Conservation (phyloP, 768 basidiomycete genomes). For the Termitomyces sp. region DNA sequence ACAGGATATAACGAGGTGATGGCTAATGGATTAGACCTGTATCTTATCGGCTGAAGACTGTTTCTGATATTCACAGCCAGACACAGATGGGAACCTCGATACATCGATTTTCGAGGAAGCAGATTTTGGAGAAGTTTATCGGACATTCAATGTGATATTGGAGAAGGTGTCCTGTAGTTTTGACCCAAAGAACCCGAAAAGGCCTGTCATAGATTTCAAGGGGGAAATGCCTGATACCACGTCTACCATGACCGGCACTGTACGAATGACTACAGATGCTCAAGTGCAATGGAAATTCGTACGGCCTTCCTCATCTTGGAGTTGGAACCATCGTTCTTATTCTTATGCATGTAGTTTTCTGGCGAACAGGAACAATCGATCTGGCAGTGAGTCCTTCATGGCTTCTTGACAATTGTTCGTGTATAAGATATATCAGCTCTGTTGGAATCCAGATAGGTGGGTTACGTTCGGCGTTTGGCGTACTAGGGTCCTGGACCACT, state of each 20-base stretch:
- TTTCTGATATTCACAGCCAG: conserved; percentile 20
- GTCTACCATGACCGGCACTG: conserved; percentile 49
- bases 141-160: conserved; percentile 45
- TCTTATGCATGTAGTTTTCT: conserved; percentile 31
- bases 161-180: conserved; percentile 35
- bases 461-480: conserved; percentile 55
- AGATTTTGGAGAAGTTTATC: conserved; percentile 50
- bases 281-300: conserved; percentile 67
- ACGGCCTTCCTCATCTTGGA: conserved; percentile 22
- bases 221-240: conserved; percentile 47
- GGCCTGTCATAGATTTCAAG: conserved; percentile 51
- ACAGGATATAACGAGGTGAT: conserved; percentile 42
- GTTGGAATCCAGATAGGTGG: conserved; percentile 62
- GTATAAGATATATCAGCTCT: conserved; percentile 35
- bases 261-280: conserved; percentile 54
- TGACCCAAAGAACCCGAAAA: conserved; percentile 46
- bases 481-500: conserved; percentile 51
- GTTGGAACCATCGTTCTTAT: background rate
- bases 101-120: conserved; percentile 46
- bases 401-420: background rate
- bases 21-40: background rate
- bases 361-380: conserved; percentile 51
- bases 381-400: conserved; percentile 46
- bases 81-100: conserved; percentile 32
- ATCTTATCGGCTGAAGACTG: background rate